Evolutionary conservation across 257 asterid species (phyloP).

Genomic region (Solanum raphanifolium): DNA sequence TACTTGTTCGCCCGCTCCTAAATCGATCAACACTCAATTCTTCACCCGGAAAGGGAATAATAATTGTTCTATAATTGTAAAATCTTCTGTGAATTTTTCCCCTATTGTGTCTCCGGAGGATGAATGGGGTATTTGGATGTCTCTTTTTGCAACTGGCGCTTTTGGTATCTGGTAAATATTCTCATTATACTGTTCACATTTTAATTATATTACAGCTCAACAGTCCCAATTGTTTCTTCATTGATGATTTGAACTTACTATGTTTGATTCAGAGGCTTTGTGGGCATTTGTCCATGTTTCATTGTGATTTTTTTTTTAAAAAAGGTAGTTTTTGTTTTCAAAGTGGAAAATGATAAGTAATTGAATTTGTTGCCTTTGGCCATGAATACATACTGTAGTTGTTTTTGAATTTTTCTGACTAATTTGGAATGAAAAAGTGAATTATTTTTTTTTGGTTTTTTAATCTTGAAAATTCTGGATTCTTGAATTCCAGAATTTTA

Average conservation of each 20-base stretch:
- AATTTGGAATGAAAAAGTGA: background rate
- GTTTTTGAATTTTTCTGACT: no score
- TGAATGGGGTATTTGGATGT: conserved; percentile 74
- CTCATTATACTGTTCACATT: background rate
- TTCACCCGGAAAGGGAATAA: background rate
- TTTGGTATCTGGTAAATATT: conserved; percentile 62
- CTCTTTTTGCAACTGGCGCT: conserved; percentile 57
- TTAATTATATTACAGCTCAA: background rate
- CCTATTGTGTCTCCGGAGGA: conserved; percentile 65
- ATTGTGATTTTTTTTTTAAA: background rate
- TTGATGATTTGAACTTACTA: background rate
- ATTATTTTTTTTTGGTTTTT: no score
- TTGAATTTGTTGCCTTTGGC: background rate
- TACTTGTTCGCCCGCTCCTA: background rate
- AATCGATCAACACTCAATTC: background rate
- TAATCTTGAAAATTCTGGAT: background rate
- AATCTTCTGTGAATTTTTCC: conserved; percentile 12
- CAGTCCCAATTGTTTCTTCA: background rate
- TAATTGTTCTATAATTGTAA: background rate
- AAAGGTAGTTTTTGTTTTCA: background rate
- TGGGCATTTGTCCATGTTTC: background rate
- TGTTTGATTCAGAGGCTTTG: background rate
- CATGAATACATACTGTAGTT: background rate
- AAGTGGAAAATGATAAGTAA: background rate
- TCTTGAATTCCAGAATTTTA: background rate